These are phyloP conservation scores for Serendipita sp. DNA, from an alignment of 768 basidiomycete species.

Conservation along the genomic window DNA sequence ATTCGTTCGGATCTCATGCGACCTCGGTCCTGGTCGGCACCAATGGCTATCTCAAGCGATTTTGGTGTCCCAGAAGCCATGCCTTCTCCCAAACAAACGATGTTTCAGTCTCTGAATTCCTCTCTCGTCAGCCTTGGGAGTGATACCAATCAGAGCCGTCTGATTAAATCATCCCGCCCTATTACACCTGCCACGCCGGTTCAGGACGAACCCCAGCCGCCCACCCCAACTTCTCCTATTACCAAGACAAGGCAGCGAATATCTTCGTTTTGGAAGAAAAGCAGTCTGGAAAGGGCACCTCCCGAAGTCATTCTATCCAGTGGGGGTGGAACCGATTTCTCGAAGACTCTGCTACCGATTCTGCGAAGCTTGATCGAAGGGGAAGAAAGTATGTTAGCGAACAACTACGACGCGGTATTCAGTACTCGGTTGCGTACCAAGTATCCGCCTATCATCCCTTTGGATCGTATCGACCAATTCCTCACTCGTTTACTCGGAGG, in stretches of 20 bases:
- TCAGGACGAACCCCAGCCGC: neutral
- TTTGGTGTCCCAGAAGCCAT: neutral
- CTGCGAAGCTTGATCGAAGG: neutral
- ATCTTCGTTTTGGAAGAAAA: slow-evolving; percentile 1
- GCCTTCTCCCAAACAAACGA: neutral
- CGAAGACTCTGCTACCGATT: neutral
- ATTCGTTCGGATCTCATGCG: neutral
- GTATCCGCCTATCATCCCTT: neutral
- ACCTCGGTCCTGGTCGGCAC: neutral
- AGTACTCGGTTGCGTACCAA: neutral
- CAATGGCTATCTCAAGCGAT: neutral
- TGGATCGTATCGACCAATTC: slow-evolving; percentile 1
- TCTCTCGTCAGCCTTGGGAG: neutral
- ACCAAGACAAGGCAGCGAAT: neutral
- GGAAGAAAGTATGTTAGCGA: neutral
- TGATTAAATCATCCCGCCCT: neutral
- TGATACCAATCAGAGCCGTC: neutral
- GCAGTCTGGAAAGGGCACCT: neutral
- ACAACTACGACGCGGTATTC: neutral
- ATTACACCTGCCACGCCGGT: neutral
- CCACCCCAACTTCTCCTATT: neutral
- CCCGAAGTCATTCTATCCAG: neutral
- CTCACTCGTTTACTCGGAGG: neutral
- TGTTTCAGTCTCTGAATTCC: neutral
- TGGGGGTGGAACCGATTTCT: neutral